Conservation (phyloP, 1,284 basidiomycete genomes). For the Microbotryomycetes sp. region DNA sequence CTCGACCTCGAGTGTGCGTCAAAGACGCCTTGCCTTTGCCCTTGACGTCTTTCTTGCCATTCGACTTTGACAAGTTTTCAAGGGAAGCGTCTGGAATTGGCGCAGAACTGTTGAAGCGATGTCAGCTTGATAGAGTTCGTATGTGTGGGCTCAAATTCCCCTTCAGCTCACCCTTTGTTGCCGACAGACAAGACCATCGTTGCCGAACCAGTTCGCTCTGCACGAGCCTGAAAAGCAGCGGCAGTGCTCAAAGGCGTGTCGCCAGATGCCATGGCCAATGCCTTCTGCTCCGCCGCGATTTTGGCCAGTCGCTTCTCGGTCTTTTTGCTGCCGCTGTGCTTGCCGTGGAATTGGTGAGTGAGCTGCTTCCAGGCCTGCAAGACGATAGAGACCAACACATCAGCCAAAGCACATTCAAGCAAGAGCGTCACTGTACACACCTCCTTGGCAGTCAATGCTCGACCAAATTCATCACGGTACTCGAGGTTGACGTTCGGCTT, state of each 20-base stretch:
- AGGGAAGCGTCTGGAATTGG: conserved; percentile 21
- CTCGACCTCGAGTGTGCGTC: not conserved
- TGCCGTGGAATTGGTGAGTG: conserved; percentile 92
- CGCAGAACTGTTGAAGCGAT: conserved; percentile 13
- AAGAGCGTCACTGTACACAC: not conserved
- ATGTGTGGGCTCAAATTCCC: too few species aligned
- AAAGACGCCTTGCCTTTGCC: conserved; percentile 27
- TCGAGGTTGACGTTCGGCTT: conserved; percentile 94
- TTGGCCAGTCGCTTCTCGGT: conserved; percentile 87
- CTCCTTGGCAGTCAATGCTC: conserved; percentile 81
- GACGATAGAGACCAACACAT: not conserved
- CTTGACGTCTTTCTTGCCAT: conserved; percentile 10
- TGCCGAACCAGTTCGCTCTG: conserved; percentile 85
- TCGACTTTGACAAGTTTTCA: conserved; percentile 4
- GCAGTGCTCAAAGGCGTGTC: conserved; percentile 91
- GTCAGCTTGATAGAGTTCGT: not conserved
- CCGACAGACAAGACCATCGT: conserved; percentile 90
- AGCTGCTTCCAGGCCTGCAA: conserved; percentile 78
- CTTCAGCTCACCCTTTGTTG: conserved; percentile 66
- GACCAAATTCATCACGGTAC: conserved; percentile 95
- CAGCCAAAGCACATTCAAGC: not conserved
- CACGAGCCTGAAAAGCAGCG: conserved; percentile 76
- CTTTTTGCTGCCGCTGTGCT: conserved; percentile 87
- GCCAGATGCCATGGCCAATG: conserved; percentile 78
- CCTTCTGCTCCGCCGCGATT: conserved; percentile 87